Evolutionary conservation across 2,329 filamentous ascomycete species (phyloP).

Genomic region (Cordyceps militaris): DNA sequence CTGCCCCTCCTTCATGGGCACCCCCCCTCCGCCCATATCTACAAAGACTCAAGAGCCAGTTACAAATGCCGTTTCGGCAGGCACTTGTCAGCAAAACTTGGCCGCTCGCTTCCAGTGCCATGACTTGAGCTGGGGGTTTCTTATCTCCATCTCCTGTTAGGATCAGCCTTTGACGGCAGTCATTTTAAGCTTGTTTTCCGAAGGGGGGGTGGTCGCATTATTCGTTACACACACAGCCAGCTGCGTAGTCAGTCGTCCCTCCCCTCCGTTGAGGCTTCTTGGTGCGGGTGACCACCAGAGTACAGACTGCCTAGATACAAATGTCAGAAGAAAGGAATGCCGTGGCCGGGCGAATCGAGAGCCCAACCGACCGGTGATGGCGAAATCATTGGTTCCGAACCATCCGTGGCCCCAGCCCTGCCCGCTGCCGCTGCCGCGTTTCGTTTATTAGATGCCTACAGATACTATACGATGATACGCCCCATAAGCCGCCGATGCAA

Average conservation of each 20-base stretch:
- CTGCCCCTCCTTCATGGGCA: neutral
- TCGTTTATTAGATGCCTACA: too few relatives aligned
- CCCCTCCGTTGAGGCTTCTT: too few relatives aligned
- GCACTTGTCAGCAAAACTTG: too few relatives aligned
- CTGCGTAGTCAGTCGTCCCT: neutral
- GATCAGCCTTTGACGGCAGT: neutral
- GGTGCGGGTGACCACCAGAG: neutral
- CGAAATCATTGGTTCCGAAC: neutral
- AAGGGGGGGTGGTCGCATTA: neutral
- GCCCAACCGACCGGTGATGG: neutral
- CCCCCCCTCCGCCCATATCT: too few relatives aligned
- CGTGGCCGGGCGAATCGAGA: neutral
- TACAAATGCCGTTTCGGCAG: too few relatives aligned
- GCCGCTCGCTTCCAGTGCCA: too few relatives aligned
- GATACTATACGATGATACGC: neutral
- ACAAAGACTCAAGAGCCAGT: too few relatives aligned
- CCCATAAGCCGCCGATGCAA: neutral
- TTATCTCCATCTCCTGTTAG: neutral
- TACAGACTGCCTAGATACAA: neutral
- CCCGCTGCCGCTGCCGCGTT: neutral
- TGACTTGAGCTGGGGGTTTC: neutral
- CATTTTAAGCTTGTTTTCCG: slow-evolving; percentile 7
- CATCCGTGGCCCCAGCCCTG: neutral
- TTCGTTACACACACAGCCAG: neutral
- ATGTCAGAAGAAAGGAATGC: neutral